Conservation (phyloP, 2,329 filamentous ascomycete species). For the Remersonia thermophila region DNA sequence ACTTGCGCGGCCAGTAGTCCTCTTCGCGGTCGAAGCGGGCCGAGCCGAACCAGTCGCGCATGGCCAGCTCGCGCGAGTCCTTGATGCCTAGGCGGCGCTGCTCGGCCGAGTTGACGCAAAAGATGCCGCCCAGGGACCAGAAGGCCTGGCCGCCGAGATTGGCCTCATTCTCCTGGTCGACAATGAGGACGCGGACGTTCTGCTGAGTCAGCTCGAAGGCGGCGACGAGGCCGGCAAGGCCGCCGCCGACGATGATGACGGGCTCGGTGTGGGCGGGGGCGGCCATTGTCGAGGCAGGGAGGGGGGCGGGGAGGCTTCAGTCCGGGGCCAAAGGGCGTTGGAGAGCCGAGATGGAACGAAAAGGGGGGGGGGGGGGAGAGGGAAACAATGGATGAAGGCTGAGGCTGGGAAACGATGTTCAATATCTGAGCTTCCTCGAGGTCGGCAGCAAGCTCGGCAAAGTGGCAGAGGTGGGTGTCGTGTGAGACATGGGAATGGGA, state of each 20-base stretch:
- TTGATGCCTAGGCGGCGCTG: constrained; percentile 47
- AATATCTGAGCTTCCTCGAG: no score
- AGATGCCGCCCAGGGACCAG: constrained; percentile 51
- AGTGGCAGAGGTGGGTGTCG: no score
- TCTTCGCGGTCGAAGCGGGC: constrained; percentile 47
- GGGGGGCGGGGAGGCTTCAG: no score
- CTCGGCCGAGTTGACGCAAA: constrained; percentile 44
- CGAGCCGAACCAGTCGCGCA: constrained; percentile 46
- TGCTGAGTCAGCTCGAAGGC: constrained; percentile 43
- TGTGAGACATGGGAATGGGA: no score
- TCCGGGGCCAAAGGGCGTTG: no score
- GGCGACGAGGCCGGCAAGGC: constrained; percentile 47
- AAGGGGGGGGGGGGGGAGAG: no score
- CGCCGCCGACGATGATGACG: constrained; percentile 44
- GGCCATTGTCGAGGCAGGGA: no score
- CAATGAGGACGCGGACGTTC: constrained; percentile 35
- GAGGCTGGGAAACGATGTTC: no score
- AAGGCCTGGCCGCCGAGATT: constrained; percentile 51
- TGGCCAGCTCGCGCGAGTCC: constrained; percentile 43
- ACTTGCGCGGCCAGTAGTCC: constrained; percentile 45
- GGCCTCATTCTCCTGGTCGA: constrained; percentile 46
- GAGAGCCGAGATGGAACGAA: no score
- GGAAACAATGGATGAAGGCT: no score
- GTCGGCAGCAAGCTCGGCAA: no score
- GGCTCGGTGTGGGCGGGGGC: constrained; percentile 17